phyloP scores from a whole-genome alignment of 352 stramenopile species.

The Globisporangium okanoganense region DNA sequence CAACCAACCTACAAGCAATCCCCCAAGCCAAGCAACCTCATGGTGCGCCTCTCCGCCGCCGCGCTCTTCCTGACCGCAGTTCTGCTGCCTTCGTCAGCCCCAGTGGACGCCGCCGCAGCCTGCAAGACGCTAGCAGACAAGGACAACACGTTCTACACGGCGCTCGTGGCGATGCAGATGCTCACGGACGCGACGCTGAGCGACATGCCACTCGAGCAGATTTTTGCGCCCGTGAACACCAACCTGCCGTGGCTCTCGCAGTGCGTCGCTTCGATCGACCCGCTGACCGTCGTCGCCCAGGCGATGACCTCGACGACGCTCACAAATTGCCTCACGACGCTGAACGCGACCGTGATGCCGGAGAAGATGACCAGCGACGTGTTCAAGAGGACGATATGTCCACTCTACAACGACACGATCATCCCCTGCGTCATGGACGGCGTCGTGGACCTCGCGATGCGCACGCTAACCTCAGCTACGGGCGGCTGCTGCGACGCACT shows the following conservation, averaged over 20 bases:
- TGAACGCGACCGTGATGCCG: slow-evolving; percentile 15
- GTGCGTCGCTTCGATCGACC: slow-evolving; percentile 34
- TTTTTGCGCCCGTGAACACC: slow-evolving; percentile 24
- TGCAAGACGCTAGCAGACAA: slow-evolving; percentile 21
- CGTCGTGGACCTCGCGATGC: slow-evolving; percentile 21
- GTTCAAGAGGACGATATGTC: slow-evolving; percentile 20
- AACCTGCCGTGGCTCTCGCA: slow-evolving; percentile 35
- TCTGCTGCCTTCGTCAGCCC: background rate
- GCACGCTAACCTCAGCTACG: slow-evolving; percentile 11
- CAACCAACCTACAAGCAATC: too few relatives aligned
- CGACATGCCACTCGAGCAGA: slow-evolving; percentile 10
- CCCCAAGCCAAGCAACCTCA: too few relatives aligned
- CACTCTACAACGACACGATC: slow-evolving; percentile 24
- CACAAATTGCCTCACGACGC: slow-evolving; percentile 21
- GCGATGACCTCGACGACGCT: slow-evolving; percentile 15
- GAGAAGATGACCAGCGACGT: slow-evolving; percentile 6
- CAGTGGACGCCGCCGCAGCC: background rate
- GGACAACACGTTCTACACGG: slow-evolving; percentile 16
- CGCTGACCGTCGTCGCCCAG: slow-evolving; percentile 18
- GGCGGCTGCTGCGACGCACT: slow-evolving; percentile 42
- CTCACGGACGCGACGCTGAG: slow-evolving; percentile 1
- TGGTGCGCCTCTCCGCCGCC: background rate
- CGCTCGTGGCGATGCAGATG: slow-evolving; percentile 1
- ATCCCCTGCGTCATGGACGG: slow-evolving; percentile 34
- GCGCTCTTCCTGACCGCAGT: background rate